Evolutionary conservation across 208 protist species (phyloP).

Genomic region (Endotrypanum monterogeii): DNA sequence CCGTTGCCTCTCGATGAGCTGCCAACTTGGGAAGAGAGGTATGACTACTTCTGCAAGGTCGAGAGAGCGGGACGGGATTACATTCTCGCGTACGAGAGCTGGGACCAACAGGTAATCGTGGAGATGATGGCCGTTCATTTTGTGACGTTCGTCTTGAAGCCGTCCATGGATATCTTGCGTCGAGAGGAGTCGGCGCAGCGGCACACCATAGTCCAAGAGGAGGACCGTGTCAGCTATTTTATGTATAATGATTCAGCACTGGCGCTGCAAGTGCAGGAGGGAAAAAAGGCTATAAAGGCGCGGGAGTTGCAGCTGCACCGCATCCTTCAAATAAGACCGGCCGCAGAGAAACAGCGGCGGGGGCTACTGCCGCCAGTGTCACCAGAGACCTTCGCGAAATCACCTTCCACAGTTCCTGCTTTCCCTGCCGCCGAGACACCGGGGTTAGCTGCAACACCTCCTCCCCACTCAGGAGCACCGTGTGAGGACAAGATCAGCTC

Average conservation of each 20-base stretch:
- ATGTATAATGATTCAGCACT: constrained; percentile 50
- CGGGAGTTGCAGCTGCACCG: constrained; percentile 48
- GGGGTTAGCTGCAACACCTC: background rate
- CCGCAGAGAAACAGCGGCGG: background rate
- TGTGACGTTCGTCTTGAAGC: constrained; percentile 76
- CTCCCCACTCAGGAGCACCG: background rate
- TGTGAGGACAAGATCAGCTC: background rate
- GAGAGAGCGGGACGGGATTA: constrained; percentile 55
- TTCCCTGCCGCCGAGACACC: background rate
- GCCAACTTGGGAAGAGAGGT: constrained; percentile 17
- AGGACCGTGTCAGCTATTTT: constrained; percentile 60
- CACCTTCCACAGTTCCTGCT: background rate
- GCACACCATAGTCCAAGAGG: constrained; percentile 38
- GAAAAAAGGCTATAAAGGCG: constrained; percentile 37
- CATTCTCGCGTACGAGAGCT: constrained; percentile 52
- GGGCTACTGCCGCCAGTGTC: background rate
- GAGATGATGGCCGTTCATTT: constrained; percentile 85
- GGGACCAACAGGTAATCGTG: constrained; percentile 54
- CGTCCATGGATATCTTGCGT: constrained; percentile 65
- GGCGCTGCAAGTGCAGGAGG: constrained; percentile 31
- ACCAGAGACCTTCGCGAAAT: background rate
- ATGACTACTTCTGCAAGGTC: constrained; percentile 34
- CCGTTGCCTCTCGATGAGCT: constrained; percentile 28
- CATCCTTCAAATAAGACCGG: constrained; percentile 8
- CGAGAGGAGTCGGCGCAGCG: constrained; percentile 42